These are phyloP conservation scores for Rossbeevera mucosa DNA, from an alignment of 768 basidiomycete species.

Conservation along the genomic window DNA sequence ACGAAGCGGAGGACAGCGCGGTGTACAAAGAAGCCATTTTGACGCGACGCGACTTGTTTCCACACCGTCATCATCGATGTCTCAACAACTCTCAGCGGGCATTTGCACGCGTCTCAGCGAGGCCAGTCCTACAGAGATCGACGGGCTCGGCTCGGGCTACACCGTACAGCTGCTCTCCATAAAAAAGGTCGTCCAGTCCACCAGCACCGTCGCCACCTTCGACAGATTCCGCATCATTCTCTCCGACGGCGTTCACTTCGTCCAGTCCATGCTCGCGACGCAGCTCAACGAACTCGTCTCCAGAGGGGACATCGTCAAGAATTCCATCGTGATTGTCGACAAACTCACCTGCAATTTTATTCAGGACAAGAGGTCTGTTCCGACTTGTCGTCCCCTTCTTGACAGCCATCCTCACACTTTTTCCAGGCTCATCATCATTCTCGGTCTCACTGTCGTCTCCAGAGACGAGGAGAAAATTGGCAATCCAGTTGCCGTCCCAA, in stretches of 20 bases:
- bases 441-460: slow-evolving; percentile 56
- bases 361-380: slow-evolving; percentile 69
- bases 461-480: slow-evolving; percentile 70
- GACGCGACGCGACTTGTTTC: slow-evolving; percentile 15
- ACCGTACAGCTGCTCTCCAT: slow-evolving; percentile 79
- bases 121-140: slow-evolving; percentile 31
- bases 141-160: slow-evolving; percentile 33
- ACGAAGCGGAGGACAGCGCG: slow-evolving; percentile 14
- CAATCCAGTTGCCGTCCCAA: slow-evolving; percentile 41
- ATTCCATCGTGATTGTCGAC: slow-evolving; percentile 65
- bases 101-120: slow-evolving; percentile 48
- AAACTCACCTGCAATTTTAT: slow-evolving; percentile 80
- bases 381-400: slow-evolving; percentile 15
- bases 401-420: slow-evolving; percentile 2
- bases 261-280: slow-evolving; percentile 94
- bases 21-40: slow-evolving; percentile 20
- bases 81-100: slow-evolving; percentile 54
- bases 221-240: slow-evolving; percentile 80
- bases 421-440: slow-evolving; percentile 74
- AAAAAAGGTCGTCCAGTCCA: slow-evolving; percentile 57
- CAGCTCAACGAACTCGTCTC: slow-evolving; percentile 77
- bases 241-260: slow-evolving; percentile 82
- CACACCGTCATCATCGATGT: slow-evolving; percentile 30
- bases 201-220: slow-evolving; percentile 30
- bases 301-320: slow-evolving; percentile 55